Conservation (phyloP, 768 basidiomycete species). For the Boletus subcaerulescens region DNA sequence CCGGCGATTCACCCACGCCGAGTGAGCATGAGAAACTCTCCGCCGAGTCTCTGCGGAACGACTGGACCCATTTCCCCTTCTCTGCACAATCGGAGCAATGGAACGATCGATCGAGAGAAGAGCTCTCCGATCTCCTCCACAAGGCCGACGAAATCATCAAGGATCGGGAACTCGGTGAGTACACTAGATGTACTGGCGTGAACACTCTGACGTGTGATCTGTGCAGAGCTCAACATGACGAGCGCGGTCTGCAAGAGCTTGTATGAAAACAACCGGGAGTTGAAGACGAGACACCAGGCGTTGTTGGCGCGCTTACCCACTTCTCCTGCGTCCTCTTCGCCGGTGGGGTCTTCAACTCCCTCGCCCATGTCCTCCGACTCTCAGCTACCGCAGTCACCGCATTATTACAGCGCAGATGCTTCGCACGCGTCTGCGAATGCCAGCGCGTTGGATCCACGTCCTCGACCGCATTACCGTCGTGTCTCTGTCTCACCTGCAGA, state of each 20-base stretch:
- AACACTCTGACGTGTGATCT: conserved; percentile 23
- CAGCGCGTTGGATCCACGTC: conserved; percentile 18
- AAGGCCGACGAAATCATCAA: conserved; percentile 76
- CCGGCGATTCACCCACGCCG: conserved; percentile 26
- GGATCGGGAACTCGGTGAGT: conserved; percentile 70
- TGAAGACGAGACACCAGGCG: conserved; percentile 71
- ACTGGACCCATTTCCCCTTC: conserved; percentile 19
- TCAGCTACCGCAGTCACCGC: conserved; percentile 32
- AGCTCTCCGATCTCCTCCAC: conserved; percentile 64
- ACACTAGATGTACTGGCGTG: background rate
- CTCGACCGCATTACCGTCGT: conserved; percentile 32
- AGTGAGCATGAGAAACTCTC: conserved; percentile 37
- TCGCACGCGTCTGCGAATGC: conserved; percentile 21
- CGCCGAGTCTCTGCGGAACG: conserved; percentile 7
- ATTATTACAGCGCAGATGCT: conserved; percentile 30
- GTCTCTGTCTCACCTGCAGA: conserved; percentile 68
- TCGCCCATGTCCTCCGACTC: conserved; percentile 29
- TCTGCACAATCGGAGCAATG: conserved; percentile 41
- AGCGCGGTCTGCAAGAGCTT: conserved; percentile 67
- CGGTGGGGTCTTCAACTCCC: conserved; percentile 16
- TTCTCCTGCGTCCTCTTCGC: conserved; percentile 39
- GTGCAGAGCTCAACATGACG: conserved; percentile 59
- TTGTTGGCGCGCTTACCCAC: conserved; percentile 62
- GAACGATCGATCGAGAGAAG: conserved; percentile 70
- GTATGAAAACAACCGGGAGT: conserved; percentile 62